Base-by-base conservation (phyloP, 1,139 yeast species). In the Geotrichum citri-aurantii region DNA sequence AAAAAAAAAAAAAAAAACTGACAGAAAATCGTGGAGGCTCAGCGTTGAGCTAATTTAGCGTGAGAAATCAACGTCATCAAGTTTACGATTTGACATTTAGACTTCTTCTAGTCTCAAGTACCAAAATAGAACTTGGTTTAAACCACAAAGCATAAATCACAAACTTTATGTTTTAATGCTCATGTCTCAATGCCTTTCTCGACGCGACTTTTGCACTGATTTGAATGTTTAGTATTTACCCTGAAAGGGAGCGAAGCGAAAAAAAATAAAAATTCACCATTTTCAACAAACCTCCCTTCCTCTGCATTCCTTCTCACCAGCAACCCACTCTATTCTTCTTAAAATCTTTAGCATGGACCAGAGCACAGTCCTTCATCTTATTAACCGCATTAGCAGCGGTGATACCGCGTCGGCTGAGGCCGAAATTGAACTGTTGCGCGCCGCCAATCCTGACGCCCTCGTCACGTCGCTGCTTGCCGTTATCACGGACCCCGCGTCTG, bases 401-500 rank as follows among this genome's bases (percentile, higher is more conserved):
- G 59, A 59, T 27, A 59, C 62, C 5, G 53, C 48, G 3, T 27
- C 44, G 12, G 60, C 59, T 3, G 62, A 59, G 33, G 44, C 27
- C 10, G 55, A 59, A 26, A 51, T 59, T 7, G 62, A 59, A 33
- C n/a, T 51, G 8, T 44, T 40, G 19, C 58, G 62, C 46, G 48
- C 56, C 5, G 11, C 54, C 40, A 49, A 55, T 24, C 40, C 52
- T 24, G 55, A 59, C 44, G 57, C 44, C 1, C 51, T 59, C 4
- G 55, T 59, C 17, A 23, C 55, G 3, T 47, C 60, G 2, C 29
- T 59, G 21, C 42, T 57, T 6, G 17, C 53, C 3, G 48, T 59
- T 11, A 55, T 59, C 33, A 33, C 56, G 12, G 59, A 57, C 17
- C 59, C 53, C 42, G 23, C 47, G 12, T 57, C 77, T 85, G 63